phyloP scores from a whole-genome alignment of 164 flowering plant genomes.

The Malania oleifera region DNA sequence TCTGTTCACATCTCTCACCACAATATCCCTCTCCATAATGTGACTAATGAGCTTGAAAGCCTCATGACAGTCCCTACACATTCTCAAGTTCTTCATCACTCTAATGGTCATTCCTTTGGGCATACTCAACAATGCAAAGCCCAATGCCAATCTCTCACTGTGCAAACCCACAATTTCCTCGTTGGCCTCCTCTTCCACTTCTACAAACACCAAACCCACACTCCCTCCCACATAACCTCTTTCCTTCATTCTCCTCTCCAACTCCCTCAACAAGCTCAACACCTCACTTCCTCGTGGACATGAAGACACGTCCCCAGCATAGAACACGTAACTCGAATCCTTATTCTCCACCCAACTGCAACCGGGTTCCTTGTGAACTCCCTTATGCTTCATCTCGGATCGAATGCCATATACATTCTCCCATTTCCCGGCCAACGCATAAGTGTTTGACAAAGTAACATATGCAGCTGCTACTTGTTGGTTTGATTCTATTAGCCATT shows the following conservation, averaged over 20 bases:
- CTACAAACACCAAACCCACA: slow-evolving; percentile 41
- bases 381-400: slow-evolving; percentile 40
- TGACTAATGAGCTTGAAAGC: slow-evolving; percentile 56
- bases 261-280: slow-evolving; percentile 29
- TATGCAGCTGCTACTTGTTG: slow-evolving; percentile 45
- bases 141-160: slow-evolving; percentile 69
- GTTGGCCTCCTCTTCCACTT: slow-evolving; percentile 61
- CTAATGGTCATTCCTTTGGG: slow-evolving; percentile 50
- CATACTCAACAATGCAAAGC: slow-evolving; percentile 47
- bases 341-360: slow-evolving; percentile 70
- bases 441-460: slow-evolving; percentile 55
- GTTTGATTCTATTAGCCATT: slow-evolving; percentile 38
- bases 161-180: slow-evolving; percentile 47
- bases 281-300: slow-evolving; percentile 35
- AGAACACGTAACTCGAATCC: slow-evolving; percentile 35
- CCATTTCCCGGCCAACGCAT: slow-evolving; percentile 54
- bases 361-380: slow-evolving; percentile 60
- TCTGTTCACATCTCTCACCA: slow-evolving; percentile 68
- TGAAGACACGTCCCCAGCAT: slow-evolving; percentile 36
- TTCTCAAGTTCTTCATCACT: slow-evolving; percentile 70
- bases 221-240: slow-evolving; percentile 44
- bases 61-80: slow-evolving; percentile 63
- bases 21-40: slow-evolving; percentile 44
- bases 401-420: slow-evolving; percentile 33
- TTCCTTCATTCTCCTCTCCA: slow-evolving; percentile 48